A percentile compares a stretch with the other conserved stretches of the same genome.
Evolutionary conservation across 345 rosid genomes (phyloP).

Genomic region (Balakata baccata): DNA sequence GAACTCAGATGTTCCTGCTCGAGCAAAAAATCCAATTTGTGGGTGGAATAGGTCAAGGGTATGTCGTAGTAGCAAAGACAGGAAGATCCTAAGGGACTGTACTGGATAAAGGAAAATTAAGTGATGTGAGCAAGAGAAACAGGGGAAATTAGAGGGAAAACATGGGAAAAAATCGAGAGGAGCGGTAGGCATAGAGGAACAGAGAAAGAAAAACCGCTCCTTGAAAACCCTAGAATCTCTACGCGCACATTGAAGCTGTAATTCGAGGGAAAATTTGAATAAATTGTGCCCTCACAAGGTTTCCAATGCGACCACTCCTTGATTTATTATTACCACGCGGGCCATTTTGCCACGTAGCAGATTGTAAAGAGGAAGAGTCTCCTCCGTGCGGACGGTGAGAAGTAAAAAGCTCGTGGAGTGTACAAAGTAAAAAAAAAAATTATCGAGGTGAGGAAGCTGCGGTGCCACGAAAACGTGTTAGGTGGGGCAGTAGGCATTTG

Average conservation of each 20-base stretch:
- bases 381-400: not conserved
- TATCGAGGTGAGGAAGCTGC: not conserved
- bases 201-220: conserved; percentile 7
- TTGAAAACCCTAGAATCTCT: conserved; percentile 53
- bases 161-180: conserved; percentile 6
- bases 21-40: not conserved
- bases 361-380: not conserved
- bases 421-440: not conserved
- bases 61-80: not conserved
- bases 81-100: not conserved
- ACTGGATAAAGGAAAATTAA: not conserved
- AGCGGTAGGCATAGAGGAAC: not conserved
- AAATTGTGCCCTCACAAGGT: not conserved
- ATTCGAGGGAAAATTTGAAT: conserved; percentile 5
- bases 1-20: not conserved
- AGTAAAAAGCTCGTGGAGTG: not conserved
- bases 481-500: not conserved
- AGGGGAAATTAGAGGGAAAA: not conserved
- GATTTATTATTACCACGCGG: not conserved
- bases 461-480: not conserved
- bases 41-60: not conserved
- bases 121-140: not conserved
- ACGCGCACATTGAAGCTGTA: conserved; percentile 13
- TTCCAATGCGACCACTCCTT: not conserved
- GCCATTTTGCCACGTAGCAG: not conserved